A percentile compares a stretch with the other conserved stretches of the same genome.
Evolutionary conservation across 345 rosid genomes (phyloP).

Genomic region (Firmiana major): DNA sequence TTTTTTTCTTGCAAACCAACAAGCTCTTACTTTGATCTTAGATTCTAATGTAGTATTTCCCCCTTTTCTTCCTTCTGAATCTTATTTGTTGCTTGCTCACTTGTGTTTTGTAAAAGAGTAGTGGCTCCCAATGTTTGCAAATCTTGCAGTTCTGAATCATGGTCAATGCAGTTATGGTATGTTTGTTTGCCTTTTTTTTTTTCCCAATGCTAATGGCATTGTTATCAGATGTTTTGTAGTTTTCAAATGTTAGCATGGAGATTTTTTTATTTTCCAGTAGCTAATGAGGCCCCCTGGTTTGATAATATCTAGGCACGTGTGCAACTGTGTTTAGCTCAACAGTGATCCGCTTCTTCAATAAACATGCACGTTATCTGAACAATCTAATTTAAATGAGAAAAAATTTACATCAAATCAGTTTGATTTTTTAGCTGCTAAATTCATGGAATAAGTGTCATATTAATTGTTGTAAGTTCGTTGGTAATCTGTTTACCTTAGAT

Average conservation of each 20-base stretch:
- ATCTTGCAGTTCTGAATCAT: not conserved
- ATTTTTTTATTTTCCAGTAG: not conserved
- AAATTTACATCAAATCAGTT: not conserved
- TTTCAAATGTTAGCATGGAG: not conserved
- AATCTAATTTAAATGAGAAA: not conserved
- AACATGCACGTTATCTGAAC: not conserved
- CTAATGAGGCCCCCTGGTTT: not conserved
- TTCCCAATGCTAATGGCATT: not conserved
- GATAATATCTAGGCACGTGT: not conserved
- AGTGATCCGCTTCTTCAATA: not conserved
- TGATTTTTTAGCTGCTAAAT: not conserved
- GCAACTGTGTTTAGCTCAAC: not conserved
- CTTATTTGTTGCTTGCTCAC: not conserved
- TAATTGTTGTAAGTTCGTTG: not conserved
- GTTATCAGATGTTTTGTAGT: not conserved
- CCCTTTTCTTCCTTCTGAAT: not conserved
- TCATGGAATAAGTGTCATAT: not conserved
- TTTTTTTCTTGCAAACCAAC: not conserved
- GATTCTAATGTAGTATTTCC: not conserved
- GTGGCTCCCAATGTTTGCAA: not conserved
- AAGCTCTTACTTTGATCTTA: not conserved
- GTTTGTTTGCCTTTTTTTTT: too few relatives aligned
- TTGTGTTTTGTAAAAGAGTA: not conserved
- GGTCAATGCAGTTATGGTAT: not conserved
- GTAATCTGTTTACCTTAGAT: not conserved